Conservation (phyloP, 2,329 filamentous ascomycete species). For the Colletotrichum spaethianum region DNA sequence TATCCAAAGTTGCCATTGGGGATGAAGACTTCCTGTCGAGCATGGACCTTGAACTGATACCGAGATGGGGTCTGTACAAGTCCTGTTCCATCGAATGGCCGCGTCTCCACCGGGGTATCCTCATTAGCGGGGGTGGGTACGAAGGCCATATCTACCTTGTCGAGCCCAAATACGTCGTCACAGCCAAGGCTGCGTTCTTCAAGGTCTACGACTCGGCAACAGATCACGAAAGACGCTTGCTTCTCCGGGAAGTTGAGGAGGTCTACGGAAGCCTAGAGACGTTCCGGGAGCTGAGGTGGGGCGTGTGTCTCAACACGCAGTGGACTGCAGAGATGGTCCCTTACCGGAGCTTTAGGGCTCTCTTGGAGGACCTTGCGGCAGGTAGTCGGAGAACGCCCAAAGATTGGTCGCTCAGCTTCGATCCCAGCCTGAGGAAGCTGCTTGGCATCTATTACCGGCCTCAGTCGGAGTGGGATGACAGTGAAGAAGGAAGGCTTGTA, state of each 20-base stretch:
- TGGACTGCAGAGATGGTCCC: slow-evolving; percentile 15
- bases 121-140: neutral
- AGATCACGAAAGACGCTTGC: neutral
- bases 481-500: neutral
- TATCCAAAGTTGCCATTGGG: neutral
- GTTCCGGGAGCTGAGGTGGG: slow-evolving; percentile 2
- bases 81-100: neutral
- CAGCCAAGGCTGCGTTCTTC: slow-evolving; percentile 14
- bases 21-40: neutral
- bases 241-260: slow-evolving; percentile 4
- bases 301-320: neutral
- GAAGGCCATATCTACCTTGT: slow-evolving; percentile 13
- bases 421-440: neutral
- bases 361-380: neutral
- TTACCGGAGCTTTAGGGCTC: neutral
- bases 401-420: neutral
- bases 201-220: neutral
- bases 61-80: neutral
- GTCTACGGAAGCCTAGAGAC: slow-evolving; percentile 7
- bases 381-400: neutral
- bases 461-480: neutral
- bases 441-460: neutral
- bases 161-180: slow-evolving; percentile 6
- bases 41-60: neutral
- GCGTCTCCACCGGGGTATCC: neutral